Base-by-base conservation (phyloP, 768 basidiomycete genomes). In the Chalciporus piperatus region DNA sequence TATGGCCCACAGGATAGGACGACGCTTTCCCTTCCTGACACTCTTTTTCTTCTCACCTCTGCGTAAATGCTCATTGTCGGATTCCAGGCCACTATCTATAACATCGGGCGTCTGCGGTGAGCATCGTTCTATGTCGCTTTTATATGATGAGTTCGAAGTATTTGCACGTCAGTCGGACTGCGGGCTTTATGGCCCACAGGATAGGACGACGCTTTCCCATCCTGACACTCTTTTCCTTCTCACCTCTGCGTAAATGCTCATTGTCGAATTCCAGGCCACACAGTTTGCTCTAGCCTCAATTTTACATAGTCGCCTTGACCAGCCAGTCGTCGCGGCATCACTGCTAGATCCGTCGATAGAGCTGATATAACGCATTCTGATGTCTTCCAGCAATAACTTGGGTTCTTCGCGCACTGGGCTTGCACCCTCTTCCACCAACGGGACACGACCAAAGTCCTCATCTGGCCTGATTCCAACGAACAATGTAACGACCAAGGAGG, bases 401-500 rank as follows among this genome's bases (percentile, higher is more conserved):
- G 60, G 70, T 47, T 62, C 55, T 27, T 65, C 67, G 32, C 67
- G 69, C 48, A 61, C 59, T 4, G 57, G 60, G 4, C 58, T 60
- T 45, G 30, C 59, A 12, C 68, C 56, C 71, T 64, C 63, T 40
- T 32, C 62, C 46, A 32, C 64, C 14, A 66, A 65, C 43, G 75
- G 76, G 49, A 52, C 70, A 9, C 64, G 66, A 49, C 56, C 67
- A 46, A 76, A 76, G 67, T 63, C 80, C 12, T 70, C 72, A 6
- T 67, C 75, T 6, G 67, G 54, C 23, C 75, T 91, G 28, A 80
- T 91, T 2, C 91, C 91, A 8, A 93, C 91, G 10, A 93, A 93
- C 69, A 89, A 79, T 50, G 89, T 93, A 45, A 84, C 87, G 3
- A 90, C 87, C 7, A 81, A 77, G 50, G 85, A 89, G 17, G 89